Evolutionary conservation across 2,329 filamentous ascomycete genomes (phyloP), one percentile per base, ranked within the genome.

Genomic region (Phialophora chinensis): DNA sequence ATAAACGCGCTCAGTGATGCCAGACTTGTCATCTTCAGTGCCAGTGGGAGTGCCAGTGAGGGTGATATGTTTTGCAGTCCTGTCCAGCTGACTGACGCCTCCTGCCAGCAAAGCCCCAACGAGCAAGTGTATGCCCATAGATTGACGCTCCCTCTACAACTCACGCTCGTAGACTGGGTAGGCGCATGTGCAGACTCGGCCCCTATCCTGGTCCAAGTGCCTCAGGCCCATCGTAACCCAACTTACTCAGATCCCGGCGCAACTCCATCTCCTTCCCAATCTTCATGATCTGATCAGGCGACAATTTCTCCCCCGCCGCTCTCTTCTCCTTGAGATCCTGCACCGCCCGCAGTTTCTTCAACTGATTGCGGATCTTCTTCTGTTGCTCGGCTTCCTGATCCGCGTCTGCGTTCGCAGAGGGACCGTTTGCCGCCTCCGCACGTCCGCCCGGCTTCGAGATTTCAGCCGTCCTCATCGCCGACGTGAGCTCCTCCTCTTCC

Each of bases 221-320:
- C 50, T 71, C 92, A 10, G 96, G 90, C 0, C 86, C 80, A 77
- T 96, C 90, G 69, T 98, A 92, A 0, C 94, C 94, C 31, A 99
- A 83, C 2, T 87, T 85, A 73, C 96, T 91, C 63, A 99, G 81
- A 77, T 98, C 93, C 12, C 93, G 87, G 65, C 97, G 89, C 59
- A 99, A 85, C 81, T 99, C 95, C 69, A 92, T 92, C 77, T 99
- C 97, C 79, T 95, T 96, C 77, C 97, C 96, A 63, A 99, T 92
- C 82, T 99, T 99, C 73, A 94, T 93, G 70, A 98, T 90, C 81
- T 99, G 95, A 81, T 99, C 95, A 0, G 93, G 94, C 29, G 98
- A 83, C 67, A 99, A 80, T 4, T 87, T 85, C 76, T 92, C 90
- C 23, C 95, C 95, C 63, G 88, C 89, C 27, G 96, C 91, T 79